Evolutionary conservation across 208 protist genomes (phyloP).

Genomic region (Naegleria gruberi): DNA sequence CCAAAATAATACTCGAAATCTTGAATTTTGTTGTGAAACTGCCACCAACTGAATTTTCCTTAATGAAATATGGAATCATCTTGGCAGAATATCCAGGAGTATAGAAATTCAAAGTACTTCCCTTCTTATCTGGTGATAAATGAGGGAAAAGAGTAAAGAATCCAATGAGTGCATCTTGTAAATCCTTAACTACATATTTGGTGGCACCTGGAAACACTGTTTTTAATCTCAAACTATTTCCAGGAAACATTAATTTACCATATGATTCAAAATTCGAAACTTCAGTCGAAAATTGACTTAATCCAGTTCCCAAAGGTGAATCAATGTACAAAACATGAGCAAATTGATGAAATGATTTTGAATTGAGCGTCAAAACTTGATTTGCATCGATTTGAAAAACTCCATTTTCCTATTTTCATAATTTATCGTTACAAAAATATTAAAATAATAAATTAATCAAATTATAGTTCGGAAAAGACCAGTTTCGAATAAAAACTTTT

Average conservation of each 20-base stretch:
- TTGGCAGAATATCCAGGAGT: not conserved
- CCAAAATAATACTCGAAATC: not conserved
- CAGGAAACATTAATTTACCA: not conserved
- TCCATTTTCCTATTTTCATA: not conserved
- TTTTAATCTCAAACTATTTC: not conserved
- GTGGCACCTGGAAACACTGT: not conserved
- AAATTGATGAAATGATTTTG: not conserved
- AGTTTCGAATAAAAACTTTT: too few species aligned
- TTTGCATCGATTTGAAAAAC: not conserved
- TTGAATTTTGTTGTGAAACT: not conserved
- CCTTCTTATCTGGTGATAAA: not conserved
- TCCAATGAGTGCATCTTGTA: not conserved
- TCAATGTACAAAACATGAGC: not conserved
- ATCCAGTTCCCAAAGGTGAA: not conserved
- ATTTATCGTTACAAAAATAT: too few species aligned
- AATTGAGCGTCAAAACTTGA: not conserved
- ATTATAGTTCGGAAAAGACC: not conserved
- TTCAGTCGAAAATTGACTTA: not conserved
- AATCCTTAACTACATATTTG: not conserved
- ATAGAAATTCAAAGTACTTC: not conserved
- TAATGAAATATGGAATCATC: not conserved
- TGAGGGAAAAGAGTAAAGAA: not conserved
- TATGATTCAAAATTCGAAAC: not conserved
- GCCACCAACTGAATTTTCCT: not conserved
- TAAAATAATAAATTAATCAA: not conserved